Percentiles rank a stretch among this genome's conserved stretches.
These are phyloP conservation scores for Phytophthora pistaciae DNA, from an alignment of 352 stramenopile genomes.

Conservation along the genomic window DNA sequence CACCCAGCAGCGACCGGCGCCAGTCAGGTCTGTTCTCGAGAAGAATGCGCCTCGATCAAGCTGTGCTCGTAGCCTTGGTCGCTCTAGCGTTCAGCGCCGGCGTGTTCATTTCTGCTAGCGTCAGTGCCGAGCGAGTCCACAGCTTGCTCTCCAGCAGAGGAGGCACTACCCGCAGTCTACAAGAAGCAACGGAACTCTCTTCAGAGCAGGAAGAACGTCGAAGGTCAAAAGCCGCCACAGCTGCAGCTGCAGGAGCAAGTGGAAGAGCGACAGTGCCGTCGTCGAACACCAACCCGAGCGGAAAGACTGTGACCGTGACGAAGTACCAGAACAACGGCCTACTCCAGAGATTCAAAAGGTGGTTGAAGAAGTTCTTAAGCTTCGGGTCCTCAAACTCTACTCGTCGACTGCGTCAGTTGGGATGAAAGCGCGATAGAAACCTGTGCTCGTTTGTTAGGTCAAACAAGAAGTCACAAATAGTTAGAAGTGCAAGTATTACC, in stretches of 20 bases:
- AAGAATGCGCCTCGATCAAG: conserved; percentile 17
- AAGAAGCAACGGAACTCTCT: not conserved
- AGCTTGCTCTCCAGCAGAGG: not conserved
- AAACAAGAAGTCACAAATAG: too few species aligned
- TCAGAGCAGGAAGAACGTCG: conserved; percentile 15
- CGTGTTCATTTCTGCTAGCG: not conserved
- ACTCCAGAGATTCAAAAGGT: conserved; percentile 17
- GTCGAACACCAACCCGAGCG: not conserved
- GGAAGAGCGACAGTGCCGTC: not conserved
- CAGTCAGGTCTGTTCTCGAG: not conserved
- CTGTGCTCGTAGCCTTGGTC: conserved; percentile 5
- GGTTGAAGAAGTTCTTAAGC: conserved; percentile 7
- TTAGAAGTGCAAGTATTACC: too few species aligned
- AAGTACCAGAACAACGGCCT: conserved; percentile 28
- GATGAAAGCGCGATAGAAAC: not conserved
- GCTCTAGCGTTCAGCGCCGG: not conserved
- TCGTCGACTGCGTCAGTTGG: not conserved
- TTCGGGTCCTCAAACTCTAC: not conserved
- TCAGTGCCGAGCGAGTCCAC: not conserved
- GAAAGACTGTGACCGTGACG: conserved; percentile 18
- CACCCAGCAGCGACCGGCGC: not conserved
- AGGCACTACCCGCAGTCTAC: conserved; percentile 3
- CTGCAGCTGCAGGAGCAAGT: conserved; percentile 9
- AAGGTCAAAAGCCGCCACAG: not conserved
- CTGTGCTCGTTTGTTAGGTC: too few species aligned